These are phyloP conservation scores for Hypoxylon subgilvum DNA, from an alignment of 495 filamentous ascomycete genomes.

Conservation along the genomic window DNA sequence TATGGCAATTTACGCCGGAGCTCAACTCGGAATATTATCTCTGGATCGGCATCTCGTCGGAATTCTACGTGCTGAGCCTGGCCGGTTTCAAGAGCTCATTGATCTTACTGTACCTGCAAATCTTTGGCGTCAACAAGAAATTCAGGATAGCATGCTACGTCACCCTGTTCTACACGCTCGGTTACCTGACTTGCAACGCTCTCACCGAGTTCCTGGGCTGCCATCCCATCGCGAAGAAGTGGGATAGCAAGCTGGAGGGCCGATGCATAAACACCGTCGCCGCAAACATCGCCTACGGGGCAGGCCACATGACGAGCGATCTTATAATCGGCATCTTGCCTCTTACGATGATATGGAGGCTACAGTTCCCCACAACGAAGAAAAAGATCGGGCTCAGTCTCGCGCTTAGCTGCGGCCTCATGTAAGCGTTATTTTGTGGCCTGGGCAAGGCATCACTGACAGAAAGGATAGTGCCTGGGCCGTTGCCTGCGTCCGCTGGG, in stretches of 20 bases:
- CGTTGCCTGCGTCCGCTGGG: constrained; percentile 46
- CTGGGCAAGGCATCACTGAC: neutral
- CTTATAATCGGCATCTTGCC: constrained; percentile 43
- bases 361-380: constrained; percentile 33
- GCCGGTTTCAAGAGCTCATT: constrained; percentile 50
- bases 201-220: constrained; percentile 50
- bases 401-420: constrained; percentile 35
- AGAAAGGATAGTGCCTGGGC: constrained; percentile 41
- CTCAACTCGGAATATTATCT: constrained; percentile 43
- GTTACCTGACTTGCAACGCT: constrained; percentile 50
- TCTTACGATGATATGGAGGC: constrained; percentile 37
- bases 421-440: constrained; percentile 21
- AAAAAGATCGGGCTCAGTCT: constrained; percentile 44
- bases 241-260: constrained; percentile 40
- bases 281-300: constrained; percentile 39
- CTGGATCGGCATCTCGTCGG: constrained; percentile 48
- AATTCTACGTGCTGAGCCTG: constrained; percentile 46
- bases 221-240: constrained; percentile 47
- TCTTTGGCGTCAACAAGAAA: constrained; percentile 45
- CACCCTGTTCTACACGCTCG: constrained; percentile 49
- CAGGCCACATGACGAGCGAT: constrained; percentile 38
- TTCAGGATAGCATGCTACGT: constrained; percentile 49
- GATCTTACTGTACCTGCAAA: constrained; percentile 48
- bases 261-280: constrained; percentile 47
- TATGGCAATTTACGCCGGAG: constrained; percentile 43